Evolutionary conservation across 176 grass and related monocot species (phyloP).

Genomic region (Oropetium thomaeum): DNA sequence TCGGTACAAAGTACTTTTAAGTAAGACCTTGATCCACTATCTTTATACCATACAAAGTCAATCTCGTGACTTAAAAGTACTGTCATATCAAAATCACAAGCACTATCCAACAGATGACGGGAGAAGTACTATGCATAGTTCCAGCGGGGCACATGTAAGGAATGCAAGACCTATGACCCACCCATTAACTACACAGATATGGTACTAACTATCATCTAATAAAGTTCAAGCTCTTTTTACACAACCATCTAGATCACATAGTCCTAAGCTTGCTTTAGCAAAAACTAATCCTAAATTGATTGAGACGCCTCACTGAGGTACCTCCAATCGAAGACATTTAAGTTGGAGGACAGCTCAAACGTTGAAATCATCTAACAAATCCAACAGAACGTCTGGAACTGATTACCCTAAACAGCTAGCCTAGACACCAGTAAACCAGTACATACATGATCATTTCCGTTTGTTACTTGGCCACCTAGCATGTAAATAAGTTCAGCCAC

Average conservation of each 20-base stretch:
- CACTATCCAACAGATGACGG: not conserved
- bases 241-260: slow-evolving; percentile 1
- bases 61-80: not conserved
- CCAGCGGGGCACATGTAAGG: slow-evolving; percentile 7
- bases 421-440: not conserved
- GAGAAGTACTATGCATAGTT: slow-evolving; percentile 14
- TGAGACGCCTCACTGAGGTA: not conserved
- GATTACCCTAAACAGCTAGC: not conserved
- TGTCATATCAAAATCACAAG: slow-evolving; percentile 11
- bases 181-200: slow-evolving; percentile 25
- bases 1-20: not conserved
- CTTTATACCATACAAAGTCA: not conserved
- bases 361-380: slow-evolving; percentile 19
- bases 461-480: not conserved
- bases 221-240: slow-evolving; percentile 21
- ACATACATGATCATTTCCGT: not conserved
- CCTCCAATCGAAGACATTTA: slow-evolving; percentile 24
- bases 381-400: slow-evolving; percentile 1
- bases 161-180: not conserved
- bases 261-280: slow-evolving; percentile 18
- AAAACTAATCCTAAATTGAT: slow-evolving; percentile 14
- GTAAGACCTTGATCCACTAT: not conserved
- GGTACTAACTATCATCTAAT: slow-evolving; percentile 17
- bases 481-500: not conserved
- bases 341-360: slow-evolving; percentile 7